Evolutionary conservation across 306 rosid species (phyloP), one percentile per base, ranked within the genome.

Genomic region (Canavalia ensiformis): DNA sequence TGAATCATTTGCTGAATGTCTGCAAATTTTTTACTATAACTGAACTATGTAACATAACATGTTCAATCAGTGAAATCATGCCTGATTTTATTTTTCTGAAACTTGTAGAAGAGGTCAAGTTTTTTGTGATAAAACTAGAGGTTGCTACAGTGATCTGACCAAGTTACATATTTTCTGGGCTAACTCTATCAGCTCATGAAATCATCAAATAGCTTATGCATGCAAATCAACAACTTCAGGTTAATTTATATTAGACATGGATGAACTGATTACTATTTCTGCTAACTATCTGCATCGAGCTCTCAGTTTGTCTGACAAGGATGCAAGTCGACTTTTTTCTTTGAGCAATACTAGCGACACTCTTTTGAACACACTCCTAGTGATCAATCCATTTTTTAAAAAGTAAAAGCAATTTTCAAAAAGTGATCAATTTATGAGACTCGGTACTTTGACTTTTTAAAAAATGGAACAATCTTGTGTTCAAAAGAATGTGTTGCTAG

Each of bases 211-310:
- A 25, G 56, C 67, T 55, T 33, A 58, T 68, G 62, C 67, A 62
- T 42, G 28, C 33, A 41, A 37, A 59, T 49, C 8, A 18, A 64
- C 64, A 52, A 73, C 9, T 76, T 68, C 37, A 34, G 60, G 67
- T 65, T 73, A 44, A 42, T 45, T 79, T 41, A 45, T 70, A 37
- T 47, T 70, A 18, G 63, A 11, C 37, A 64, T 42, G 47, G 50
- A 78, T 66, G 68, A 4, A 58, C 8, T 70, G 30, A 25, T 55
- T 33, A 44, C 2, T 42, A 13, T 45, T 59, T 49, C 13, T 33
- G 75, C 49, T 41, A 34, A 34, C 29, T 46, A 46, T 63, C 41
- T 47, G 59, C 28, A 9, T 64, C 49, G 25, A 33, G 8, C 49
- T 60, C 7, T 76, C 52, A 49, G 35, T 64, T 79, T 39, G 77